Evolutionary conservation across 2,329 filamentous ascomycete genomes (phyloP), one percentile per base, ranked within the genome.

Genomic region (Endoconidiophora polonica): DNA sequence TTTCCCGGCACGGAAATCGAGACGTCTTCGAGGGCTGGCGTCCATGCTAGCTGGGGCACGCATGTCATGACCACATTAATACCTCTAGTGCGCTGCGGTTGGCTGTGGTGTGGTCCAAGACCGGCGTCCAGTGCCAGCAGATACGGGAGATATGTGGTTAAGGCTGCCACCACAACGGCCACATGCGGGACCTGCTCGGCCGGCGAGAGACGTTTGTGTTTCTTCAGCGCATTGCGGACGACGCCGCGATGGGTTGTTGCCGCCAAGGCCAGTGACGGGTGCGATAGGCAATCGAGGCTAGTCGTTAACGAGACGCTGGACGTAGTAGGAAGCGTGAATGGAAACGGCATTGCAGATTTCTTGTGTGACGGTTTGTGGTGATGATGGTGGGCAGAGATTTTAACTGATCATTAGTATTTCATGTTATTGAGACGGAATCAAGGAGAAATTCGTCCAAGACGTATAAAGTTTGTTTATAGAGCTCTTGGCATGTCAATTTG

Each of bases 251-350:
- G 79, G 6, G 85, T 90, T 56, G 87, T 88, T 20, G 86, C 81
- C 49, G 77, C 76, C 58, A 90, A 76, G 22, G 87, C 86, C 40
- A 98, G 73, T 0, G 90, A 94, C 3, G 91, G 90, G 64, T 96
- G 90, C 2, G 86, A 86, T 56, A 80, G 76, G 59, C 83, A 90
- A 58, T 68, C 74, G 64, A 94, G 81, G 64, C 72, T 83, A 37
- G 81, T 72, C 20, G 84, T 82, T 61, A 94, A 90, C 48, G 84
- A 81, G 60, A 94, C 81, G 49, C 82, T 77, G 33, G 87, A 94
- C 4, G 90, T 95, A 1, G 90, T 96, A 2, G 91, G 88, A 29
- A 96, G 77, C 9, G 76, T 68, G 60, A 94, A 95, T 10, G 84
- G 83, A 61, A 85, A 96, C 29, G 90, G 88, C 91, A 96, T 96